phyloP scores from a whole-genome alignment of 2,329 filamentous ascomycete species.

The Xylariaceae sp. region DNA sequence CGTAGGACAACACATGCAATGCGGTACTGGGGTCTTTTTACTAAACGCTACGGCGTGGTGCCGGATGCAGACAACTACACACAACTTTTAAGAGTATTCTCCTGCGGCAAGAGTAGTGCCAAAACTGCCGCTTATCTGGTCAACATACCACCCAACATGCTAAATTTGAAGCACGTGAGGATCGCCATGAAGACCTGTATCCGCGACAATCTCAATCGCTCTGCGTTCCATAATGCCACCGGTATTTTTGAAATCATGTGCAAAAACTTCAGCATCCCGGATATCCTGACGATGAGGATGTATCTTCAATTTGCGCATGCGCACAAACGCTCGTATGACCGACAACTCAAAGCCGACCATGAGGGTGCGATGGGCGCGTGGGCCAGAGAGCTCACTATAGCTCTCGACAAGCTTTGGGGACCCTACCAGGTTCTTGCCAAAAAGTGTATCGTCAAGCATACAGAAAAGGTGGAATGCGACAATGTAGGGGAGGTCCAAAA shows the following conservation, averaged over 20 bases:
- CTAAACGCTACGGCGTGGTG: slow-evolving; percentile 53
- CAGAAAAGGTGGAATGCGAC: background rate
- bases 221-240: slow-evolving; percentile 62
- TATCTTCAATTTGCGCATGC: slow-evolving; percentile 56
- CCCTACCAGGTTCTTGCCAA: slow-evolving; percentile 36
- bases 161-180: slow-evolving; percentile 56
- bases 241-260: slow-evolving; percentile 63
- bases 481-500: slow-evolving; percentile 1
- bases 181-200: slow-evolving; percentile 71
- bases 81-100: slow-evolving; percentile 64
- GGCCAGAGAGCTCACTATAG: slow-evolving; percentile 47
- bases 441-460: slow-evolving; percentile 8
- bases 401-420: slow-evolving; percentile 48
- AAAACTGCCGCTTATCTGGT: slow-evolving; percentile 57
- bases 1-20: slow-evolving; percentile 59
- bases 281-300: slow-evolving; percentile 46
- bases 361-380: slow-evolving; percentile 41
- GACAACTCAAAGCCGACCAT: slow-evolving; percentile 26
- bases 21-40: slow-evolving; percentile 75
- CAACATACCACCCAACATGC: slow-evolving; percentile 44
- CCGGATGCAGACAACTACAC: slow-evolving; percentile 72
- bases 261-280: slow-evolving; percentile 39
- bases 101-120: slow-evolving; percentile 60
- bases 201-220: slow-evolving; percentile 72
- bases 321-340: slow-evolving; percentile 39